Evolutionary conservation across 2,329 filamentous ascomycete species (phyloP).

Genomic region (Ceratocystis cubensis): DNA sequence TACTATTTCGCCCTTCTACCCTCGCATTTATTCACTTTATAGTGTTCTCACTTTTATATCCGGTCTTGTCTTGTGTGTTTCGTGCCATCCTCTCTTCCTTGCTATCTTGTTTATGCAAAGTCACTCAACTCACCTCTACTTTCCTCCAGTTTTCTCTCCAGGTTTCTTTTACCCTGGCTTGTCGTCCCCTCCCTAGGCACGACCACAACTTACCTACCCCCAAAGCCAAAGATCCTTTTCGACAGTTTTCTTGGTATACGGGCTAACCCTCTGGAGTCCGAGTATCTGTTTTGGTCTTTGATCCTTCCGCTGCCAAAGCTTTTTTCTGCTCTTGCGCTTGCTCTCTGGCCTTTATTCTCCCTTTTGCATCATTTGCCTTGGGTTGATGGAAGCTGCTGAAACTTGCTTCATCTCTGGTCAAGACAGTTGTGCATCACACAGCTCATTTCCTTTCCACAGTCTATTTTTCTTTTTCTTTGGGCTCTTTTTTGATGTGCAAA

Average conservation of each 20-base stretch:
- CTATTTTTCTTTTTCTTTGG: background rate
- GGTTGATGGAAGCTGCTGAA: background rate
- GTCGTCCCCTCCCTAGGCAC: background rate
- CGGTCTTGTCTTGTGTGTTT: background rate
- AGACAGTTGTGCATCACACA: background rate
- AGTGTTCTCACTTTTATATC: conserved; percentile 2
- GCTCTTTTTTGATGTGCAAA: background rate
- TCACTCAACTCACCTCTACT: background rate
- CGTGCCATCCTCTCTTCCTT: background rate
- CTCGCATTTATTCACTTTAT: background rate
- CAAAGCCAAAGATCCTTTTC: background rate
- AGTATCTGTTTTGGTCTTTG: conserved; percentile 8
- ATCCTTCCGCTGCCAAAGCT: conserved; percentile 7
- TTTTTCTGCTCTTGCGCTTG: background rate
- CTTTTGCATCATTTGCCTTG: background rate
- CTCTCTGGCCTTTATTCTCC: background rate
- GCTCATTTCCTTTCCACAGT: background rate
- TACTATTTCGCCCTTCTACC: background rate
- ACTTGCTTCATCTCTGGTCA: conserved; percentile 8
- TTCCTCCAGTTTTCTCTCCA: background rate
- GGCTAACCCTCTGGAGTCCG: conserved; percentile 8
- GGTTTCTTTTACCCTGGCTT: background rate
- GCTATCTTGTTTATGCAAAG: conserved; percentile 3
- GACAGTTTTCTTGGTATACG: background rate
- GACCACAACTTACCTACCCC: background rate